These are phyloP conservation scores for Flueggea neowawraea DNA, from an alignment of 441 rosid species.

Conservation along the genomic window DNA sequence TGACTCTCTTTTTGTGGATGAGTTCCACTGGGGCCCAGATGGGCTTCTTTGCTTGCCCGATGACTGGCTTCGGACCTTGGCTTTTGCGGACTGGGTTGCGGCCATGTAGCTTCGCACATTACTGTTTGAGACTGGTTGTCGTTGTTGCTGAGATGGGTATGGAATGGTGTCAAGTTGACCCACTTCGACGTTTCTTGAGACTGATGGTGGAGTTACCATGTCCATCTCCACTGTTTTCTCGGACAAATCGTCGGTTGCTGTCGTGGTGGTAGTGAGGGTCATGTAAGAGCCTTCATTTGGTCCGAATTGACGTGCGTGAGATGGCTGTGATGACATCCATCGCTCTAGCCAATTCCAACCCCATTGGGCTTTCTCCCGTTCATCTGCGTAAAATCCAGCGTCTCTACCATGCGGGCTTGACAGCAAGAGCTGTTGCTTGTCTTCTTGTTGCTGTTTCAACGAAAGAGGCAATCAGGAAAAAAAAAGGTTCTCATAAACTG, in stretches of 20 bases:
- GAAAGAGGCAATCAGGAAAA: background rate
- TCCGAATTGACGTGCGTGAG: conserved; percentile 31
- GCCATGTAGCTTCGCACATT: conserved; percentile 83
- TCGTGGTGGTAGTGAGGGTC: conserved; percentile 39
- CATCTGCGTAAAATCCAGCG: conserved; percentile 25
- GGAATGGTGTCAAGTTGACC: conserved; percentile 27
- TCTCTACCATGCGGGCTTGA: conserved; percentile 29
- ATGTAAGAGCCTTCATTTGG: conserved; percentile 44
- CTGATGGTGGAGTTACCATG: conserved; percentile 29
- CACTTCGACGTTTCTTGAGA: conserved; percentile 15
- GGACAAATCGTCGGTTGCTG: conserved; percentile 54
- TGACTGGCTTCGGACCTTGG: conserved; percentile 60
- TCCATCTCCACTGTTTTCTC: conserved; percentile 92
- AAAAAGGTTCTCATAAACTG: background rate
- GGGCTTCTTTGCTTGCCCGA: conserved; percentile 34
- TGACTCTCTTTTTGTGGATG: conserved; percentile 55
- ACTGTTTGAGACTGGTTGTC: conserved; percentile 22
- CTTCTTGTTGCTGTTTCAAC: conserved; percentile 30
- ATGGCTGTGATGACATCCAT: conserved; percentile 90
- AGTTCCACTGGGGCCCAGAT: conserved; percentile 56
- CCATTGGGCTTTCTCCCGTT: conserved; percentile 55
- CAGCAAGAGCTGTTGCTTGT: conserved; percentile 21
- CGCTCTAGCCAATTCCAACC: conserved; percentile 94
- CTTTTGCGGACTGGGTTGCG: conserved; percentile 84
- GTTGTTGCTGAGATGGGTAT: conserved; percentile 31